These are phyloP conservation scores for Penicillium brasilianum DNA, from an alignment of 2,329 filamentous ascomycete genomes.

Conservation along the genomic window DNA sequence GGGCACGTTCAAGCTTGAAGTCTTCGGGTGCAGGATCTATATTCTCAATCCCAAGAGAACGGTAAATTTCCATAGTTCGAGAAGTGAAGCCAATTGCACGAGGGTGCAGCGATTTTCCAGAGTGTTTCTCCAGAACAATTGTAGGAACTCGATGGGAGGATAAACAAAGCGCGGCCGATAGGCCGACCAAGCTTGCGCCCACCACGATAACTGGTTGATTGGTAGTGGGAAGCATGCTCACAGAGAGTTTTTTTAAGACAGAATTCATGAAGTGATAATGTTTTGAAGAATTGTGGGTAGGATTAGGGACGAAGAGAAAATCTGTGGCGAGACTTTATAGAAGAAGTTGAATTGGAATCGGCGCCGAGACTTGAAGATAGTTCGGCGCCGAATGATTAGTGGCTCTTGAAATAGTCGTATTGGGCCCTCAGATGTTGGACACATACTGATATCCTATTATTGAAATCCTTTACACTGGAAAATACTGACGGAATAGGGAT, in stretches of 20 bases:
- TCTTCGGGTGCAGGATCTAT: conserved; percentile 24
- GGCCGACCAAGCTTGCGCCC: conserved; percentile 49
- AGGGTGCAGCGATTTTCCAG: conserved; percentile 43
- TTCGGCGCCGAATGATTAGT: conserved; percentile 2
- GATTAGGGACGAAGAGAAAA: not conserved
- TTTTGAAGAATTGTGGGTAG: not conserved
- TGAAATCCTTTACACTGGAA: not conserved
- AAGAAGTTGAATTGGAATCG: not conserved
- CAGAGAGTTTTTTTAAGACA: not conserved
- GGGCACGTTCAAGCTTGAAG: conserved; percentile 30
- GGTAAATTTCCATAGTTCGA: conserved; percentile 47
- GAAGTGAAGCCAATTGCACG: conserved; percentile 46
- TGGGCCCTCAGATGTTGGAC: not conserved
- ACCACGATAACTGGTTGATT: conserved; percentile 42
- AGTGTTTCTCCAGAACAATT: conserved; percentile 47
- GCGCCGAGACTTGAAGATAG: not conserved
- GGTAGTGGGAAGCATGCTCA: not conserved
- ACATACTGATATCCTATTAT: not conserved
- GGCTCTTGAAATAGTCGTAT: not conserved
- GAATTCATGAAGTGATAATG: not conserved
- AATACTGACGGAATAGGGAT: not conserved
- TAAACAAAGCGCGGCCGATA: conserved; percentile 47
- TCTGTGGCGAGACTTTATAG: not conserved
- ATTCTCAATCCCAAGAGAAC: conserved; percentile 35
- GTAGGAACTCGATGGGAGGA: conserved; percentile 37